These are phyloP conservation scores for Phytophthora idaei DNA, from an alignment of 352 stramenopile genomes.

Conservation along the genomic window DNA sequence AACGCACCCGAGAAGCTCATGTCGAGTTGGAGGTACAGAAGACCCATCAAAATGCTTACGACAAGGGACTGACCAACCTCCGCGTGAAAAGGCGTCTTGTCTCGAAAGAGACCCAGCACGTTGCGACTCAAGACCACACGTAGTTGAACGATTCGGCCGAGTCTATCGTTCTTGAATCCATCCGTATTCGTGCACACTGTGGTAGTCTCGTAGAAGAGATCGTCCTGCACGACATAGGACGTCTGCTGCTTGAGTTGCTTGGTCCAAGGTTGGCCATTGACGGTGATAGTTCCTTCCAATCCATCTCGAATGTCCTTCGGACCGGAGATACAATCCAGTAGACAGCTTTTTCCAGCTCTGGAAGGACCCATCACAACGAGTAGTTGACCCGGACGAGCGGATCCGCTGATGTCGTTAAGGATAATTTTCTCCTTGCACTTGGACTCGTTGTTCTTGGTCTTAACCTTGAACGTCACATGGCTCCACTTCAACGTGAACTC, in stretches of 20 bases:
- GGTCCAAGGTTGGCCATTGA: slow-evolving; percentile 61
- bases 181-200: slow-evolving; percentile 45
- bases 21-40: slow-evolving; percentile 57
- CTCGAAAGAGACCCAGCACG: slow-evolving; percentile 35
- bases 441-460: background rate
- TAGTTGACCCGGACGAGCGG: slow-evolving; percentile 42
- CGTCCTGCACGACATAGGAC: slow-evolving; percentile 87
- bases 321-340: slow-evolving; percentile 59
- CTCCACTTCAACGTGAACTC: slow-evolving; percentile 3
- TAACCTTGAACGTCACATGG: slow-evolving; percentile 7
- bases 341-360: slow-evolving; percentile 57
- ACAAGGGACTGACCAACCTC: slow-evolving; percentile 1
- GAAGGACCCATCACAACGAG: slow-evolving; percentile 70
- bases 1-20: slow-evolving; percentile 46
- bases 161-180: slow-evolving; percentile 13
- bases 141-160: slow-evolving; percentile 33
- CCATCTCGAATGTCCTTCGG: slow-evolving; percentile 48
- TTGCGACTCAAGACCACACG: slow-evolving; percentile 43
- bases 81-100: slow-evolving; percentile 36
- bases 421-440: slow-evolving; percentile 45
- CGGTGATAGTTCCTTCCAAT: slow-evolving; percentile 47
- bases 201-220: slow-evolving; percentile 85
- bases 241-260: slow-evolving; percentile 40
- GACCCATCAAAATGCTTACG: slow-evolving; percentile 20
- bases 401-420: slow-evolving; percentile 51